These are phyloP conservation scores for Pilatotrama ljubarskyi DNA, from an alignment of 768 basidiomycete genomes.

Conservation along the genomic window DNA sequence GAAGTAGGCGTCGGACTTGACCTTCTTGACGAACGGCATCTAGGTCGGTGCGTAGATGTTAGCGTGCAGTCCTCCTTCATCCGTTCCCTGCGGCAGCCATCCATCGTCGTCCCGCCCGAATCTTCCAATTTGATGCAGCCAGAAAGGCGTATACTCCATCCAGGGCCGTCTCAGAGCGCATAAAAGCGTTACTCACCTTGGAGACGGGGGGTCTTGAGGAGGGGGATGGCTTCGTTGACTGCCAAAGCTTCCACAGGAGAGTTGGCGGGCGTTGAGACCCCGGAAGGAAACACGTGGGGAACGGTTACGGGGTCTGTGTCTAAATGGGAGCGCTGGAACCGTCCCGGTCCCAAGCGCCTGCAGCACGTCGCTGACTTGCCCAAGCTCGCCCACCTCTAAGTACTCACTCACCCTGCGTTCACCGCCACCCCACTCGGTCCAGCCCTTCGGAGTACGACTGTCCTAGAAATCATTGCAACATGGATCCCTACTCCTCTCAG, in stretches of 20 bases:
- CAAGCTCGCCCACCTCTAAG: not conserved
- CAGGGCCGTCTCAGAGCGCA: not conserved
- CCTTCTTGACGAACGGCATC: slow-evolving; percentile 97
- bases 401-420: not conserved
- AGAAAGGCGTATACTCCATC: not conserved
- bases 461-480: not conserved
- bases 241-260: not conserved
- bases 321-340: not conserved
- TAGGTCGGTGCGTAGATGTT: slow-evolving; percentile 24
- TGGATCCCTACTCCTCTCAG: slow-evolving; percentile 32
- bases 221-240: slow-evolving; percentile 34
- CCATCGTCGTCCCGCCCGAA: slow-evolving; percentile 27
- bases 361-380: not conserved
- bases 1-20: slow-evolving; percentile 98
- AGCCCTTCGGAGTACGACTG: not conserved
- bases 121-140: not conserved
- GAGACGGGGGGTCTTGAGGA: slow-evolving; percentile 28
- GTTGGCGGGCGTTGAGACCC: slow-evolving; percentile 9
- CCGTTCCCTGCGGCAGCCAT: slow-evolving; percentile 30
- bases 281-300: not conserved
- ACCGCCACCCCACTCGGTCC: no score
- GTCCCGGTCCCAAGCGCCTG: not conserved
- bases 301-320: slow-evolving; percentile 4
- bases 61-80: slow-evolving; percentile 29
- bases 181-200: slow-evolving; percentile 38